These are phyloP conservation scores for Stentor roeselii DNA, from an alignment of 73 alveolate genomes.

Conservation along the genomic window DNA sequence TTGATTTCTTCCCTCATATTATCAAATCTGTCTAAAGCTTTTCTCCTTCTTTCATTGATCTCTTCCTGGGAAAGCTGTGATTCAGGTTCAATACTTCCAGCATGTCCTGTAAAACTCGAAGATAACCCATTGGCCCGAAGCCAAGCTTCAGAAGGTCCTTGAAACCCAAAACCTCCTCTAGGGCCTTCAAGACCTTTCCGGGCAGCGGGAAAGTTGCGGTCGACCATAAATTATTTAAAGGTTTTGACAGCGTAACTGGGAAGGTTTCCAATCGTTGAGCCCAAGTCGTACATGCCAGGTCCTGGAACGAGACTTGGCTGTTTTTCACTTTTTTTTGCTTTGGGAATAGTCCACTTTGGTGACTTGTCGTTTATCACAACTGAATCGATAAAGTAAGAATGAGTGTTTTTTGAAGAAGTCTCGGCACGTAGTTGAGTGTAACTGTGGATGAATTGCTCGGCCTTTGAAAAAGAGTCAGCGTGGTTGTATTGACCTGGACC, in stretches of 20 bases:
- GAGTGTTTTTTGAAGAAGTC: background rate
- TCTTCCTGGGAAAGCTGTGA: background rate
- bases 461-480: background rate
- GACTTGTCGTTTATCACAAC: background rate
- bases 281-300: background rate
- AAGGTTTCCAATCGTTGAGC: no score
- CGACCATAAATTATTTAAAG: no score
- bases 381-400: background rate
- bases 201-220: background rate
- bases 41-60: background rate
- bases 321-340: background rate
- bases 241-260: no score
- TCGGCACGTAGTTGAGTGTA: no score
- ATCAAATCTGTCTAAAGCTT: background rate
- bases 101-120: background rate
- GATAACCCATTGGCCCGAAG: background rate
- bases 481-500: conserved; percentile 29
- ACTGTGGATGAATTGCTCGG: background rate
- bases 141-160: background rate
- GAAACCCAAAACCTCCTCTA: background rate
- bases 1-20: background rate
- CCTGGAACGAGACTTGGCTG: background rate
- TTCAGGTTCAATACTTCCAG: background rate
- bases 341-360: background rate
- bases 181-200: background rate